Evolutionary conservation across 371 early-diverging fungal species (phyloP), one percentile per base, ranked within the genome.

Genomic region (Nosema granulosis): DNA sequence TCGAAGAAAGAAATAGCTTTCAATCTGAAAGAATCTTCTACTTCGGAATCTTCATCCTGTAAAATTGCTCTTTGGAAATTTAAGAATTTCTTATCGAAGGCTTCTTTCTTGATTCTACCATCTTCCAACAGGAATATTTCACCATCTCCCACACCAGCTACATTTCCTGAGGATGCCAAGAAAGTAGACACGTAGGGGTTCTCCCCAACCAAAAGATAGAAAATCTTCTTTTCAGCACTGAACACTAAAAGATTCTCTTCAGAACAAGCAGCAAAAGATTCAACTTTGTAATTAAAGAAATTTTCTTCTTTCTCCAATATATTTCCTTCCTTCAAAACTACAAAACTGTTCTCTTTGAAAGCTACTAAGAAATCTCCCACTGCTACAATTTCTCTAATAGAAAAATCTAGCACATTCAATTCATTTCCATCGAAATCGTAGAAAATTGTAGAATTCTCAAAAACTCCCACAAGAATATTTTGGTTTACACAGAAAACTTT

Each of bases 1-100:
- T 81, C 75, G 22, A 74, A 78, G 50, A 84, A 84, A 34, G 74
- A 71, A 43, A 84, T 79, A 34, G 81, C 80, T 50, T 74, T 72
- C 20, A 61, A 69, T 34, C 58, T 56, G 26, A 71, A 63, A 20
- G 22, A 34, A 3, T 80, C 73, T 24, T 71, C 51, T 1, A 71
- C 43, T 22, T 66, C 62, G 11, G 38, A 43, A 13, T 71, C 54
- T 11, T 57, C 43, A 16, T 78, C 80, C 26, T 38, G 34, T 3
- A 84, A 32, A 4, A 80, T 68, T n/a, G 26, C 24, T 0, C 22
- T 68, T 50, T 84, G 80, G 61, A 78, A 84, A 6, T 62, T 54
- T 3, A 82, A 49, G 37, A 82, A 75, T 22, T 79, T 69, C 32
- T 35, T 35, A 29, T 80, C 69, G 2, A 84, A 59, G n/a, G 61